These are phyloP conservation scores for Fonsecaea multimorphosa DNA, from an alignment of 2,329 filamentous ascomycete species.

Conservation along the genomic window DNA sequence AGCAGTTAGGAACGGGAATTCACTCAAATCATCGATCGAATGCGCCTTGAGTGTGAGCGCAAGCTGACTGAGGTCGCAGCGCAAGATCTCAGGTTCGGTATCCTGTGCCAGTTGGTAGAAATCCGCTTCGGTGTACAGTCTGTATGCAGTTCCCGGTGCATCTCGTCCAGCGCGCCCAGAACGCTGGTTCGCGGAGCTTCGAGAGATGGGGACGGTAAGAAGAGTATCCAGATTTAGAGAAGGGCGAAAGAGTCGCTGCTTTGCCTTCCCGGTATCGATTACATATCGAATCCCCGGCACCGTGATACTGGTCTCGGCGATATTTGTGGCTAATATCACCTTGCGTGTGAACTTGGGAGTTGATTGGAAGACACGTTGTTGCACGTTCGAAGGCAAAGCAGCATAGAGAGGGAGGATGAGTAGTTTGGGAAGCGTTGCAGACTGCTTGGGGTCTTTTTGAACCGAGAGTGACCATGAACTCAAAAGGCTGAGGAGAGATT, in stretches of 20 bases:
- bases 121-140: slow-evolving; percentile 81
- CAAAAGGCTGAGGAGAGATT: slow-evolving; percentile 77
- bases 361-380: slow-evolving; percentile 83
- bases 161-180: slow-evolving; percentile 93
- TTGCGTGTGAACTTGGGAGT: slow-evolving; percentile 78
- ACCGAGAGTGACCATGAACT: slow-evolving; percentile 78
- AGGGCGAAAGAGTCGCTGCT: slow-evolving; percentile 88
- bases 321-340: slow-evolving; percentile 91
- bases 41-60: slow-evolving; percentile 92
- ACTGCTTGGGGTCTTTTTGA: slow-evolving; percentile 67
- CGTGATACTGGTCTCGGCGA: slow-evolving; percentile 97
- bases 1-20: slow-evolving; percentile 83
- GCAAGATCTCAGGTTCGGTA: slow-evolving; percentile 85
- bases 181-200: slow-evolving; percentile 89
- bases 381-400: slow-evolving; percentile 82
- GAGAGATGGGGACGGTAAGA: slow-evolving; percentile 86
- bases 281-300: slow-evolving; percentile 92
- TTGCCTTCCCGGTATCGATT: slow-evolving; percentile 90
- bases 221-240: slow-evolving; percentile 88
- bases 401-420: slow-evolving; percentile 83
- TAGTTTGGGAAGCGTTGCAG: slow-evolving; percentile 58
- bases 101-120: slow-evolving; percentile 73
- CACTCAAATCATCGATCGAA: slow-evolving; percentile 78
- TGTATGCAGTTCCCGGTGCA: slow-evolving; percentile 84
- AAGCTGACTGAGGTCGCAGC: slow-evolving; percentile 85